Conservation (phyloP, 345 rosid species). For the Draba incana region DNA sequence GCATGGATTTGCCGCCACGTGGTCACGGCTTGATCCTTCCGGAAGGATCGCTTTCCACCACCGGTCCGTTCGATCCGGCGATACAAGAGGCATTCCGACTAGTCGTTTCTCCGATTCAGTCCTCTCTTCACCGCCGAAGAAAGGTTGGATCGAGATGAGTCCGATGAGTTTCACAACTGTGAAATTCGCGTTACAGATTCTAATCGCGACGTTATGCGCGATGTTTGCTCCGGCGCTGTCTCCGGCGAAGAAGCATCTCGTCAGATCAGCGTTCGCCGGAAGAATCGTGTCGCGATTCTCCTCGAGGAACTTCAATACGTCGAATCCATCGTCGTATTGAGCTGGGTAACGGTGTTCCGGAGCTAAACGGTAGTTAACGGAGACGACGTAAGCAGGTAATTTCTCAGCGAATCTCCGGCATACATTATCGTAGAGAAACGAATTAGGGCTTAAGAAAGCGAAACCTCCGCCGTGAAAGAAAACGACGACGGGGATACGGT, state of each 20-base stretch:
- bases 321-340: slow-evolving; percentile 80
- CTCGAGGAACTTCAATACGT: slow-evolving; percentile 59
- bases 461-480: slow-evolving; percentile 94
- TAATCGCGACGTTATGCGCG: slow-evolving; percentile 73
- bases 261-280: slow-evolving; percentile 60
- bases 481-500: slow-evolving; percentile 60
- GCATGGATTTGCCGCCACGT: slow-evolving; percentile 52
- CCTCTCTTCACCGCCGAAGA: slow-evolving; percentile 78
- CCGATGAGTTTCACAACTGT: slow-evolving; percentile 47
- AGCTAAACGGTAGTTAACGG: slow-evolving; percentile 75
- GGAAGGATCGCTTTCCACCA: slow-evolving; percentile 63
- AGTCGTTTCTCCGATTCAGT: slow-evolving; percentile 66
- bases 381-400: slow-evolving; percentile 60
- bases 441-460: slow-evolving; percentile 59
- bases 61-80: slow-evolving; percentile 55
- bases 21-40: slow-evolving; percentile 62
- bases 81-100: slow-evolving; percentile 42
- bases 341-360: slow-evolving; percentile 79
- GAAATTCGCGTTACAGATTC: slow-evolving; percentile 37
- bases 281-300: slow-evolving; percentile 38
- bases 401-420: slow-evolving; percentile 66
- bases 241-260: slow-evolving; percentile 67
- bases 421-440: slow-evolving; percentile 54
- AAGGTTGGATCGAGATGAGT: slow-evolving; percentile 70
- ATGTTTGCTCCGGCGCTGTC: slow-evolving; percentile 86